Conservation (phyloP, 495 filamentous ascomycete species). For the Hypoxylon cercidicola region DNA sequence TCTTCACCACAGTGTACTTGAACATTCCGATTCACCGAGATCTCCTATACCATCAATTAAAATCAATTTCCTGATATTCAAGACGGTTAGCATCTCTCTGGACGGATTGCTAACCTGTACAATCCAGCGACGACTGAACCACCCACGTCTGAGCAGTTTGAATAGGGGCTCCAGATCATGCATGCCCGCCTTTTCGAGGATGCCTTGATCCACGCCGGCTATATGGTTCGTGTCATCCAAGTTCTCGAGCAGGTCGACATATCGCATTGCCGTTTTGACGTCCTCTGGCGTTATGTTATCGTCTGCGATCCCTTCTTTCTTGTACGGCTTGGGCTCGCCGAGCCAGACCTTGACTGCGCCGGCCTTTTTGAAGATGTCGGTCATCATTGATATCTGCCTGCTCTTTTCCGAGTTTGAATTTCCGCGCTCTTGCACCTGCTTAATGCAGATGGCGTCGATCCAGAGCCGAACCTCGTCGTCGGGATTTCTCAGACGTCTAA, state of each 20-base stretch:
- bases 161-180: constrained; percentile 25
- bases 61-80: background rate
- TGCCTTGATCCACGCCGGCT: constrained; percentile 24
- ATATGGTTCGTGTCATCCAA: constrained; percentile 24
- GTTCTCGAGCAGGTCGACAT: constrained; percentile 13
- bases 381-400: constrained; percentile 23
- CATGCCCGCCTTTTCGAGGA: constrained; percentile 13
- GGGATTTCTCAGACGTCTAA: background rate
- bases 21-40: background rate
- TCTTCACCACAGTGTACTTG: constrained; percentile 13
- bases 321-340: constrained; percentile 17
- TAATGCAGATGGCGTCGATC: constrained; percentile 12
- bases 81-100: background rate
- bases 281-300: constrained; percentile 14
- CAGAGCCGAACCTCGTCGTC: background rate
- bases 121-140: constrained; percentile 30
- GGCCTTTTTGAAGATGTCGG: constrained; percentile 17
- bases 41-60: constrained; percentile 2
- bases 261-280: constrained; percentile 5
- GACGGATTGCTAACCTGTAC: constrained; percentile 12
- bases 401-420: constrained; percentile 2
- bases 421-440: background rate
- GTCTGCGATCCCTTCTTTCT: background rate
- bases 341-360: constrained; percentile 17
- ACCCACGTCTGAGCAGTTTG: constrained; percentile 23